These are phyloP conservation scores for Fagus sylvatica DNA, from an alignment of 306 rosid species.

Conservation along the genomic window DNA sequence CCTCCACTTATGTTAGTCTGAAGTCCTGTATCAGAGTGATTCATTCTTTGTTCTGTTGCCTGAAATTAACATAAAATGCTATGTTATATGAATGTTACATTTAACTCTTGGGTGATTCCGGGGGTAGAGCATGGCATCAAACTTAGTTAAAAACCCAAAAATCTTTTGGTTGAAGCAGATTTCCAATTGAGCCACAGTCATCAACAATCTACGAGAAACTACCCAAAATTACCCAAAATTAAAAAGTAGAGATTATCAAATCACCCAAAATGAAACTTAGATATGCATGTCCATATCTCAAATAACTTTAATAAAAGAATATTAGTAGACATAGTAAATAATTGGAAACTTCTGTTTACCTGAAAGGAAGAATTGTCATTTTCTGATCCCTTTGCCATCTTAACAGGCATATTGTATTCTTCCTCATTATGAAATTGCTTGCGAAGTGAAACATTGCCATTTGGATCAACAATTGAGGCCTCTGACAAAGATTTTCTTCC, in stretches of 20 bases:
- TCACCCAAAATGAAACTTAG: background rate
- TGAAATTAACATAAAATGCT: slow-evolving; percentile 32
- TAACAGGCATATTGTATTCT: slow-evolving; percentile 53
- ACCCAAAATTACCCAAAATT: background rate
- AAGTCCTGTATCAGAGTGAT: slow-evolving; percentile 41
- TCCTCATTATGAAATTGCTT: slow-evolving; percentile 73
- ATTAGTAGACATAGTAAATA: background rate
- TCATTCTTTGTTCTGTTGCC: slow-evolving; percentile 50
- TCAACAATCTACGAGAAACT: background rate
- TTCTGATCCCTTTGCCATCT: slow-evolving; percentile 59
- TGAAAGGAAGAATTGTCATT: slow-evolving; percentile 55
- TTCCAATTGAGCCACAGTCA: background rate
- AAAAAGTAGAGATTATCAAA: background rate
- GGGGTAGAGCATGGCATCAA: background rate
- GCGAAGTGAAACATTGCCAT: slow-evolving; percentile 60
- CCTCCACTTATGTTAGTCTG: slow-evolving; percentile 44
- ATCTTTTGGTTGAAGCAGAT: background rate
- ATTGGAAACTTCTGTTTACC: slow-evolving; percentile 41
- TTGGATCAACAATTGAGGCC: slow-evolving; percentile 51
- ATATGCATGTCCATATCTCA: background rate
- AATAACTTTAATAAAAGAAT: background rate
- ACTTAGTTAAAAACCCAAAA: background rate
- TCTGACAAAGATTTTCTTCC: slow-evolving; percentile 91
- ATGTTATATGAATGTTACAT: background rate
- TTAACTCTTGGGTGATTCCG: background rate